These are phyloP conservation scores for Whalleya microplaca DNA, from an alignment of 2,329 filamentous ascomycete genomes.

Conservation along the genomic window DNA sequence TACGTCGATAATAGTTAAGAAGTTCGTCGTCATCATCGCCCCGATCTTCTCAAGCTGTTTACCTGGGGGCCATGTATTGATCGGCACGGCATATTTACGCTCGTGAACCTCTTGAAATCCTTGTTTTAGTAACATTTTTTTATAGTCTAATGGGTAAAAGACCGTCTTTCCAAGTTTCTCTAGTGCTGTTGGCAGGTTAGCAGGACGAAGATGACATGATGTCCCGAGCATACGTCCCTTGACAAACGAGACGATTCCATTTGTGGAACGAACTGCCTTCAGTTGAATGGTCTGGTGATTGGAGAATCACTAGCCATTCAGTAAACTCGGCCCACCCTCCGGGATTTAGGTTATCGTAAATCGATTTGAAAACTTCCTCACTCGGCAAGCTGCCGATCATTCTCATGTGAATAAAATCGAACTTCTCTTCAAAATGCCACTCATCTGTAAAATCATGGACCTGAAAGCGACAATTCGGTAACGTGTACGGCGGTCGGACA, in stretches of 20 bases:
- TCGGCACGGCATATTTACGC: slow-evolving; percentile 29
- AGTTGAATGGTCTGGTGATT: slow-evolving; percentile 37
- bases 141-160: slow-evolving; percentile 32
- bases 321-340: slow-evolving; percentile 42
- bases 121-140: slow-evolving; percentile 22
- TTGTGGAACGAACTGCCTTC: slow-evolving; percentile 36
- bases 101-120: slow-evolving; percentile 27
- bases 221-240: slow-evolving; percentile 7
- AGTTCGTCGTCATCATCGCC: slow-evolving; percentile 35
- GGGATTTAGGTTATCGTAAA: slow-evolving; percentile 38
- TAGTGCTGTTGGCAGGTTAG: slow-evolving; percentile 25
- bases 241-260: slow-evolving; percentile 34
- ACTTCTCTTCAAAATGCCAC: slow-evolving; percentile 31
- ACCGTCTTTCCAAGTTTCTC: slow-evolving; percentile 35
- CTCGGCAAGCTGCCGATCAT: slow-evolving; percentile 32
- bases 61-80: slow-evolving; percentile 37
- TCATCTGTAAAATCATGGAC: slow-evolving; percentile 31
- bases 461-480: slow-evolving; percentile 36
- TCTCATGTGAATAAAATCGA: slow-evolving; percentile 39
- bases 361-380: slow-evolving; percentile 30
- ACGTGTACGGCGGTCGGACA: slow-evolving; percentile 25
- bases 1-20: slow-evolving; percentile 30
- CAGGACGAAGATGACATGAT: not conserved
- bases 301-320: slow-evolving; percentile 39
- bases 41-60: slow-evolving; percentile 35